A percentile compares a stretch with the other conserved stretches of the same genome.
phyloP scores from a whole-genome alignment of 139 green algal species.

The Tetraselmis striata region DNA sequence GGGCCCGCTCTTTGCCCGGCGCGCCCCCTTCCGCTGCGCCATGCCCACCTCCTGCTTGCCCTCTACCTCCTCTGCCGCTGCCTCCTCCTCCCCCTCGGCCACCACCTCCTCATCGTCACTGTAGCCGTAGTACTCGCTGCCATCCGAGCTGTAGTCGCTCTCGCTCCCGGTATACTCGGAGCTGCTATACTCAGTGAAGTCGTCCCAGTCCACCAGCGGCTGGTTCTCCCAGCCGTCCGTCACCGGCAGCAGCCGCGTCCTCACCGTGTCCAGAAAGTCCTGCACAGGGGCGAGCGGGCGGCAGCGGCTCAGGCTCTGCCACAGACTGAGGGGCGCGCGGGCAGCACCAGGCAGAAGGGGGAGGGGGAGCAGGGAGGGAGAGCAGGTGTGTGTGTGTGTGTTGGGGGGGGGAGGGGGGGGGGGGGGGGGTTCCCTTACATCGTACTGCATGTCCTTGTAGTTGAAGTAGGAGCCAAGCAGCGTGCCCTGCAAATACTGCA shows the following conservation, averaged over 20 bases:
- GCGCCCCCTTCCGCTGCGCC: background rate
- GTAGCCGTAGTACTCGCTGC: background rate
- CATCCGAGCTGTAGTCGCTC: background rate
- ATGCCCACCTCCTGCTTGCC: background rate
- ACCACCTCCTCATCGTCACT: background rate
- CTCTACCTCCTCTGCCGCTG: background rate
- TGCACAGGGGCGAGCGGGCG: background rate
- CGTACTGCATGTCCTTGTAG: background rate
- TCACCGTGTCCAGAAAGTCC: background rate
- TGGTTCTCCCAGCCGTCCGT: background rate
- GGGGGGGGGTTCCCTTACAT: background rate
- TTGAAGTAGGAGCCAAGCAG: background rate
- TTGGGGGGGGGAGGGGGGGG: no score
- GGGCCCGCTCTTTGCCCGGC: no score
- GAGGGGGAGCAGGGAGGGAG: no score
- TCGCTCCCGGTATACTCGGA: background rate
- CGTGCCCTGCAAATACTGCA: background rate
- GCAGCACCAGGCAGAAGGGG: no score
- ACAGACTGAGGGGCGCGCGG: no score
- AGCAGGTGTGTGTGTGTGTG: no score
- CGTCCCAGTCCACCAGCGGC: background rate
- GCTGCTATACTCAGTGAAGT: background rate
- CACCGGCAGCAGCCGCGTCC: background rate
- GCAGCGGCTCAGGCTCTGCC: no score
- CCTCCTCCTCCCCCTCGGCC: background rate